A percentile compares a stretch with the other conserved stretches of the same genome.
Evolutionary conservation across 805 yeast species (phyloP).

Genomic region (Kuraishia piskuri): DNA sequence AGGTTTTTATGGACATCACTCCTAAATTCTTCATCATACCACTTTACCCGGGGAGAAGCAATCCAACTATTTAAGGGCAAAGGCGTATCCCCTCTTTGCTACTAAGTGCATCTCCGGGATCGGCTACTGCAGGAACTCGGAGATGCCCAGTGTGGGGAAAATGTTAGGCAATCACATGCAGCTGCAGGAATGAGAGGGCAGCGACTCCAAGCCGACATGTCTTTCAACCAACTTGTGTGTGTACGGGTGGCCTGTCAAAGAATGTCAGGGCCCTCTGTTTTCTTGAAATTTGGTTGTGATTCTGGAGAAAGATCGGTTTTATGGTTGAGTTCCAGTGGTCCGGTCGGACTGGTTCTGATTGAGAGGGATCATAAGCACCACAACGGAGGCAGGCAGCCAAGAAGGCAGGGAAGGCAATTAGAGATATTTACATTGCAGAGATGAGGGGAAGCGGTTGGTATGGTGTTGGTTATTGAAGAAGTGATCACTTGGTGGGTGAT

Average conservation of each 20-base stretch:
- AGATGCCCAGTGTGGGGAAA: neutral
- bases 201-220: too few species aligned
- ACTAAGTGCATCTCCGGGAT: neutral
- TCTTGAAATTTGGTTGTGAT: too few species aligned
- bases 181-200: neutral
- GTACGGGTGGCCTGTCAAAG: too few species aligned
- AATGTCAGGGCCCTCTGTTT: too few species aligned
- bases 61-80: too few species aligned
- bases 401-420: neutral
- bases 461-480: too few species aligned
- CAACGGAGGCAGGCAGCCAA: neutral
- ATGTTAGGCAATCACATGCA: neutral
- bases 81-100: neutral
- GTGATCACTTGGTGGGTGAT: too few species aligned
- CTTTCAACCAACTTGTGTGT: too few species aligned
- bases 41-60: neutral
- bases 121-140: neutral
- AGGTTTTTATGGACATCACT: neutral
- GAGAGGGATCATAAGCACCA: too few species aligned
- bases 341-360: neutral
- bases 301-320: too few species aligned
- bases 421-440: neutral
- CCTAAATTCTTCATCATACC: neutral
- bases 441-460: too few species aligned
- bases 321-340: neutral